phyloP scores from a whole-genome alignment of 2,329 filamentous ascomycete genomes.

The Fusarium chlamydosporum region DNA sequence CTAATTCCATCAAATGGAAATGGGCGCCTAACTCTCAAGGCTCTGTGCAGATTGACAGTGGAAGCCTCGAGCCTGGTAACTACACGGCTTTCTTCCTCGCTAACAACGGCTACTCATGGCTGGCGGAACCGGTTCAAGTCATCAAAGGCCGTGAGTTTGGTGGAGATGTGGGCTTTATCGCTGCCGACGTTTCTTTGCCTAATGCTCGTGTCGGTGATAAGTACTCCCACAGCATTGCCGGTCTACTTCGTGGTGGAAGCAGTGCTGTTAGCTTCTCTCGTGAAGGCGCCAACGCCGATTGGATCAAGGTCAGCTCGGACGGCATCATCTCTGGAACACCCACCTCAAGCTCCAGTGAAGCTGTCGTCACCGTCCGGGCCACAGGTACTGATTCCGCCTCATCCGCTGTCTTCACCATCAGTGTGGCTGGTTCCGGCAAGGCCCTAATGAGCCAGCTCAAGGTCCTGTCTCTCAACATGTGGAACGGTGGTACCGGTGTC shows the following conservation, averaged over 20 bases:
- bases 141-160: constrained; percentile 38
- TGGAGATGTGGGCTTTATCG: constrained; percentile 52
- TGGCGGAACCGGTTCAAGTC: constrained; percentile 55
- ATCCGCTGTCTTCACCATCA: constrained; percentile 53
- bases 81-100: constrained; percentile 58
- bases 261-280: constrained; percentile 51
- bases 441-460: constrained; percentile 54
- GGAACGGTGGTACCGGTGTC: constrained; percentile 57
- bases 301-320: constrained; percentile 53
- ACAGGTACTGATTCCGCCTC: constrained; percentile 48
- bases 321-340: constrained; percentile 58
- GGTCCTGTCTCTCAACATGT: constrained; percentile 59
- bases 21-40: constrained; percentile 53
- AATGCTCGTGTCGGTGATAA: constrained; percentile 56
- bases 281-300: constrained; percentile 45
- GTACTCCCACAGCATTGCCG: constrained; percentile 53
- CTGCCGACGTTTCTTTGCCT: constrained; percentile 51
- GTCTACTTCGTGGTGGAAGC: constrained; percentile 52
- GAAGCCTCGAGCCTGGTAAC: constrained; percentile 49
- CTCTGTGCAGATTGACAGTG: constrained; percentile 47
- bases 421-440: constrained; percentile 47
- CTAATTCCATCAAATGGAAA: constrained; percentile 53
- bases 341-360: constrained; percentile 26
- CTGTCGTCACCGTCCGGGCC: constrained; percentile 51
- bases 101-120: constrained; percentile 55